Conservation (phyloP, 257 asterid genomes). For the Linderniella brevidens region DNA sequence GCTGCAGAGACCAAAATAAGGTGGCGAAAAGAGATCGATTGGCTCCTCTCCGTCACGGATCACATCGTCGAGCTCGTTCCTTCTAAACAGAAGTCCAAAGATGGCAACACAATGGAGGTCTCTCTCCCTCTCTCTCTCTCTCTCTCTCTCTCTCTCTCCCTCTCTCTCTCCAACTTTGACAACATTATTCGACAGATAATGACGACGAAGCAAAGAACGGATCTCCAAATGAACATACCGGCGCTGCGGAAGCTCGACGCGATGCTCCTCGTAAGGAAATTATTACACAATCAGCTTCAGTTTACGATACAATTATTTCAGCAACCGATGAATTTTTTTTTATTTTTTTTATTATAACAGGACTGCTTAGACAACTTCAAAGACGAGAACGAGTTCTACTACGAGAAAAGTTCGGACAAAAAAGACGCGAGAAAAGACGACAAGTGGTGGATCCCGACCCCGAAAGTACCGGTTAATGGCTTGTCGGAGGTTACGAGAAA, state of each 20-base stretch:
- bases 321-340: background rate
- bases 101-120: constrained; percentile 70
- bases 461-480: constrained; percentile 58
- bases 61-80: constrained; percentile 88
- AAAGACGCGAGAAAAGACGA: constrained; percentile 26
- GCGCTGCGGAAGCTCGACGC: constrained; percentile 64
- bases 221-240: constrained; percentile 74
- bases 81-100: constrained; percentile 51
- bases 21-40: constrained; percentile 85
- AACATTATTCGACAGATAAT: constrained; percentile 29
- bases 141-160: too few relatives aligned
- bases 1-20: constrained; percentile 49
- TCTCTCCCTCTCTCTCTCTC: constrained; percentile 11
- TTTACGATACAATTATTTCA: background rate
- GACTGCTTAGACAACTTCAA: constrained; percentile 70
- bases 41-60: constrained; percentile 87
- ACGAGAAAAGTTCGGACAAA: constrained; percentile 17
- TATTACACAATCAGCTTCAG: background rate
- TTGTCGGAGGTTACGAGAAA: constrained; percentile 44
- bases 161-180: background rate
- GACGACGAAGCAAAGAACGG: constrained; percentile 54
- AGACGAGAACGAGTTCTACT: constrained; percentile 29
- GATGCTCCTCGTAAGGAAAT: constrained; percentile 59
- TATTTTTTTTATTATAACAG: constrained; percentile 14
- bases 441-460: constrained; percentile 91